Evolutionary conservation across 148 eudicot genomes (phyloP), one percentile per base, ranked within the genome.

Genomic region (Euryodendron excelsum): DNA sequence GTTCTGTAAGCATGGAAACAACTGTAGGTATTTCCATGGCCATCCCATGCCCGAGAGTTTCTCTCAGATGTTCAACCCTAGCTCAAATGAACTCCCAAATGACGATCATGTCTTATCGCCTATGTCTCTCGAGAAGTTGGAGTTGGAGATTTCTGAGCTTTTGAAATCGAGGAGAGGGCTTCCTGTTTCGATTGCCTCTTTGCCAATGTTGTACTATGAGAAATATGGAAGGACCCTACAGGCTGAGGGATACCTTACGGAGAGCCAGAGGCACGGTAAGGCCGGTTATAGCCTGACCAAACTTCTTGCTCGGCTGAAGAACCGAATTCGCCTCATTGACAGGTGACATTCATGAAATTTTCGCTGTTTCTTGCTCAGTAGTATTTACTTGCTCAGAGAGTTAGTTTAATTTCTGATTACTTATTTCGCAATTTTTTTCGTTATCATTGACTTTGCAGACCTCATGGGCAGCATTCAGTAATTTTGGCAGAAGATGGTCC

Each of bases 1-100:
- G 6, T 87, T 77, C 59, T 93, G 99, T 67, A 96, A 89, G 83
- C 94, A 96, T 56, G 99, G 97, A 48, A 85, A 71, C 74, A 87
- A 75, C 34, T 96, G 97, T 72, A 82, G 93, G 82, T 96, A 87
- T 58, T 72, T 85, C 59, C 98, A 94, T 71, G 94, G 89, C 17
- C 80, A 85, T 62, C 65, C 79, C 6, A 69, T 79, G 58, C 81
- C 80, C 1, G 91, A 86, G 47, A 84, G 76, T 68, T 81, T 72
- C 66, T 72, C 86, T 2, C 81, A 80, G 28, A 11, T 82, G 37
- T 69, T 82, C 73, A 82, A 82, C 79, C 39, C 88, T 23, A 81
- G 82, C 74, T 50, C 79, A 17, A 81, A 61, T n/a, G 93, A 91
- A 12, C 75, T 79, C 41, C 69, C 67, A 34, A 83, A 48, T n/a